phyloP scores from a whole-genome alignment of 495 filamentous ascomycete species.

The Bacidia rubella region DNA sequence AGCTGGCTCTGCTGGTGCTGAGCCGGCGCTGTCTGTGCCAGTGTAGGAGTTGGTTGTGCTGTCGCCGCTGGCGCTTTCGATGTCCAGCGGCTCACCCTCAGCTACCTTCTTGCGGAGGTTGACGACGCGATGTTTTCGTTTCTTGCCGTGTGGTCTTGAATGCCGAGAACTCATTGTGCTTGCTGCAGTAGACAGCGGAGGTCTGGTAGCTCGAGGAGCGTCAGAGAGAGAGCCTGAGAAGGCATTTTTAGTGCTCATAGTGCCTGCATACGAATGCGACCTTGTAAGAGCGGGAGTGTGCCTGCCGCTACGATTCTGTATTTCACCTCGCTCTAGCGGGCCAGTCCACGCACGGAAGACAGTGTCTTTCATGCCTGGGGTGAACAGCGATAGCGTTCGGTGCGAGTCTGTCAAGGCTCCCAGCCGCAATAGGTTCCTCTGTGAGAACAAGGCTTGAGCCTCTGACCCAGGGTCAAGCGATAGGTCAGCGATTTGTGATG shows the following conservation, averaged over 20 bases:
- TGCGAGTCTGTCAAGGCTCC: conserved; percentile 69
- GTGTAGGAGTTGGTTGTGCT: conserved; percentile 29
- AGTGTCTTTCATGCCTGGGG: conserved; percentile 66
- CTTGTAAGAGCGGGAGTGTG: conserved; percentile 35
- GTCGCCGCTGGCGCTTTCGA: conserved; percentile 42
- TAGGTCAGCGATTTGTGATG: conserved; percentile 56
- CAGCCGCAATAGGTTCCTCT: conserved; percentile 72
- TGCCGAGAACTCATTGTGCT: conserved; percentile 52
- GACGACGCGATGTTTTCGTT: conserved; percentile 87
- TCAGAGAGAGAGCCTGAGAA: conserved; percentile 43
- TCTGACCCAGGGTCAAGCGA: conserved; percentile 64
- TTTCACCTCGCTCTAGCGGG: conserved; percentile 55
- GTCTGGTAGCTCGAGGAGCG: conserved; percentile 28
- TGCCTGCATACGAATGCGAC: conserved; percentile 48
- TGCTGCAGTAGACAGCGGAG: conserved; percentile 17
- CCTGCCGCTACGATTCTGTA: conserved; percentile 30
- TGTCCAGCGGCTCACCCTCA: conserved; percentile 27
- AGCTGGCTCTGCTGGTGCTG: conserved; percentile 34
- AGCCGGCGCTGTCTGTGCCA: conserved; percentile 14
- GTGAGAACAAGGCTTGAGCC: conserved; percentile 72
- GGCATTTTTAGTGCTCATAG: conserved; percentile 45
- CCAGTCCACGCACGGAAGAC: conserved; percentile 88
- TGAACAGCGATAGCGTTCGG: conserved; percentile 74
- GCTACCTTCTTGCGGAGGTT: conserved; percentile 60
- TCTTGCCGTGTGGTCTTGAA: conserved; percentile 52